A percentile compares a stretch with the other conserved stretches of the same genome.
These are phyloP conservation scores for Tylopilus rubrobrunneus DNA, from an alignment of 768 basidiomycete genomes.

Conservation along the genomic window DNA sequence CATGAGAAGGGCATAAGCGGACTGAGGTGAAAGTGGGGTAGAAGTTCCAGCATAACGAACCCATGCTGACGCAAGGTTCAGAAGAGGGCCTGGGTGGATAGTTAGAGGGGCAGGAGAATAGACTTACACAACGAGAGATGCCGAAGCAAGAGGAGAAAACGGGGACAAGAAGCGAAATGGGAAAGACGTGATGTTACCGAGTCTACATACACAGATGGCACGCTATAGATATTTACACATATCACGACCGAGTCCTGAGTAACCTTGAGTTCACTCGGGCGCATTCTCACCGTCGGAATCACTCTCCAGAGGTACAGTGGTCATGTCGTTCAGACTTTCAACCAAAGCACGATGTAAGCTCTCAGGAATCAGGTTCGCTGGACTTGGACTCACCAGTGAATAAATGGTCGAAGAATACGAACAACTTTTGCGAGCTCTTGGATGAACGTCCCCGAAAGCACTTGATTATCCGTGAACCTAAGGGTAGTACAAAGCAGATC, in stretches of 20 bases:
- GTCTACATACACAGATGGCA: constrained; percentile 36
- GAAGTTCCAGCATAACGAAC: constrained; percentile 70
- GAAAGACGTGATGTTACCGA: constrained; percentile 63
- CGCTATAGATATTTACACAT: constrained; percentile 1
- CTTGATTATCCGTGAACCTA: constrained; percentile 76
- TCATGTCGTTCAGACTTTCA: constrained; percentile 65
- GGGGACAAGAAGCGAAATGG: constrained; percentile 58
- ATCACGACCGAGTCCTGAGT: neutral
- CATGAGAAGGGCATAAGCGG: constrained; percentile 63
- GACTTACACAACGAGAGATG: constrained; percentile 58
- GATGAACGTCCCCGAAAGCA: constrained; percentile 60
- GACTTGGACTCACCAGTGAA: constrained; percentile 57
- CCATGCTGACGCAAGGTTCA: constrained; percentile 66
- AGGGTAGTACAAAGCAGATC: constrained; percentile 14
- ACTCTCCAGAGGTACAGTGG: constrained; percentile 46
- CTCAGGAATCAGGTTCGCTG: neutral
- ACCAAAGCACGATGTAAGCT: constrained; percentile 1
- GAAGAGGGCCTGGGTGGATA: constrained; percentile 44
- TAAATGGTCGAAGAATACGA: constrained; percentile 63
- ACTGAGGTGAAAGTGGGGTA: constrained; percentile 43
- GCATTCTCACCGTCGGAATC: constrained; percentile 9
- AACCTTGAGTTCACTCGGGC: constrained; percentile 3
- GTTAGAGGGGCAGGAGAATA: neutral
- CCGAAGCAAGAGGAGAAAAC: constrained; percentile 57
- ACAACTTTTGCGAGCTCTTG: constrained; percentile 55